Conservation (phyloP, 2,329 filamentous ascomycete species). For the Colletotrichum liaoningense region DNA sequence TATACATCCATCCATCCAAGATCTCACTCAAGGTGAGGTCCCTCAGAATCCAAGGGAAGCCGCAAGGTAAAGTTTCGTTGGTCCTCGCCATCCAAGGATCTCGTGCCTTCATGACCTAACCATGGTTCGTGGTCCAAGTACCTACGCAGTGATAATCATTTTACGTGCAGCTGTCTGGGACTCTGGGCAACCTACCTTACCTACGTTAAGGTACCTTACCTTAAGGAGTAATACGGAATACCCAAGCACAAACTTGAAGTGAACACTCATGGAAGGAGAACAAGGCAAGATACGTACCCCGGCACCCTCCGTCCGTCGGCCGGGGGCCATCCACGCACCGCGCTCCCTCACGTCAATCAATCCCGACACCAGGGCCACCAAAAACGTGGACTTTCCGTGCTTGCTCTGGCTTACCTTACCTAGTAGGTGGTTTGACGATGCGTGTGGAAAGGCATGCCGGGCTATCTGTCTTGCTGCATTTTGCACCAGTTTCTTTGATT, state of each 20-base stretch:
- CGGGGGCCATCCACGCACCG: conserved; percentile 10
- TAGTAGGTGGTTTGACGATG: not conserved
- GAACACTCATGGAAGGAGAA: not conserved
- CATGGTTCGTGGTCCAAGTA: no score
- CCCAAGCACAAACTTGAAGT: no score
- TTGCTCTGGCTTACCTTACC: not conserved
- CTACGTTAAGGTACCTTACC: no score
- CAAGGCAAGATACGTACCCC: conserved; percentile 22
- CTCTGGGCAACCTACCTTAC: no score
- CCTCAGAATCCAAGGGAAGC: not conserved
- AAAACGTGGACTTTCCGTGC: not conserved
- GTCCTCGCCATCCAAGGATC: no score
- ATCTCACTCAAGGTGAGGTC: not conserved
- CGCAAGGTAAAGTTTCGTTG: no score
- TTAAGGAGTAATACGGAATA: no score
- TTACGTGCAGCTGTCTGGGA: not conserved
- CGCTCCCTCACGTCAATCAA: not conserved
- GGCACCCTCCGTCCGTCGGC: conserved; percentile 17
- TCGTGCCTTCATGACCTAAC: no score
- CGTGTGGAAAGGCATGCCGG: not conserved
- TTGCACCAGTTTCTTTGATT: not conserved
- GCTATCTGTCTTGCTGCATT: conserved; percentile 11
- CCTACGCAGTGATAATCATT: not conserved
- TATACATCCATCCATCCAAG: not conserved
- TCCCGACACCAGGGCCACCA: not conserved